Evolutionary conservation across 768 basidiomycete genomes (phyloP).

Genomic region (Trametes gibbosa): DNA sequence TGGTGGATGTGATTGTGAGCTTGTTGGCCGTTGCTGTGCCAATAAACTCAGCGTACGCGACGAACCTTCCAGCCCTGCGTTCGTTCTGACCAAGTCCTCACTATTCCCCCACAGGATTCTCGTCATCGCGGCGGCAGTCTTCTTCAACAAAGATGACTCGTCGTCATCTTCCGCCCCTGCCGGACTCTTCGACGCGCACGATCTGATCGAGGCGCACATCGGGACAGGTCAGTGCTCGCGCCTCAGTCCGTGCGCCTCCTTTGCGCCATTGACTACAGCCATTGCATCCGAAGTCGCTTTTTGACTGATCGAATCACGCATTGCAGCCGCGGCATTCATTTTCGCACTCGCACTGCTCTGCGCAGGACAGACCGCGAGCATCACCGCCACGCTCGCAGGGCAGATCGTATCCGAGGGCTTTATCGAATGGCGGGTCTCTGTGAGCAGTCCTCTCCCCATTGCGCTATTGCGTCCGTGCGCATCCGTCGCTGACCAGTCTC

Average conservation of each 20-base stretch:
- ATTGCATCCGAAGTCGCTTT: not conserved
- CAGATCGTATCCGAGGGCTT: constrained; percentile 92
- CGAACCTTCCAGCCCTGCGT: not conserved
- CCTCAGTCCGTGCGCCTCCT: not conserved
- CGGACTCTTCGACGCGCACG: constrained; percentile 81
- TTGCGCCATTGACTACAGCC: not conserved
- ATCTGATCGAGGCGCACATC: constrained; percentile 60
- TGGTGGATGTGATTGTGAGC: constrained; percentile 50
- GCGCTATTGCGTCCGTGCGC: constrained; percentile 1
- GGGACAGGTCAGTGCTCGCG: constrained; percentile 52
- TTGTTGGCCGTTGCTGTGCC: constrained; percentile 78
- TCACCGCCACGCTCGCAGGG: constrained; percentile 87
- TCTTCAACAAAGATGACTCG: constrained; percentile 51
- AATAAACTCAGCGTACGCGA: constrained; percentile 28
- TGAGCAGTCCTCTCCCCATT: constrained; percentile 33
- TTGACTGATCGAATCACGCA: constrained; percentile 5
- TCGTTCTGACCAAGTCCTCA: not conserved
- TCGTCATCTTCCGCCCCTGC: constrained; percentile 46
- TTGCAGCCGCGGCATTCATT: constrained; percentile 70
- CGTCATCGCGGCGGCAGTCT: constrained; percentile 79
- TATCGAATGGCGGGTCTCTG: constrained; percentile 81
- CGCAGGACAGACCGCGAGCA: constrained; percentile 83
- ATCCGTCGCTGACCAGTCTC: not conserved
- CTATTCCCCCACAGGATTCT: constrained; percentile 59
- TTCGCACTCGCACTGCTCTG: constrained; percentile 88